Conservation (phyloP, 768 basidiomycete species). For the Naematelia aurantialba region DNA sequence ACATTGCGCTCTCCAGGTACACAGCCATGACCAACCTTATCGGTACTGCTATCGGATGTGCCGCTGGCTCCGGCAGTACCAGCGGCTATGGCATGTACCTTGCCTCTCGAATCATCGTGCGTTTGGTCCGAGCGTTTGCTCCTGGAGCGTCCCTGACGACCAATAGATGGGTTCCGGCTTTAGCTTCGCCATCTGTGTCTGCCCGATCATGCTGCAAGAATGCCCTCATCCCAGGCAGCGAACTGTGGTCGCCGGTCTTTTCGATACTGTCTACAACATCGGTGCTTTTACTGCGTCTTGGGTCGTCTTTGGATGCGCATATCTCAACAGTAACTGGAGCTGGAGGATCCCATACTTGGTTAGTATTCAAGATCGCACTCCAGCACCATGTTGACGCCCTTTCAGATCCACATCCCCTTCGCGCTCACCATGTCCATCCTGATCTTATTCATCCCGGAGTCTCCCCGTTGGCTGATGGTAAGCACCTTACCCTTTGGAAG, state of each 20-base stretch:
- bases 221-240: slow-evolving; percentile 1
- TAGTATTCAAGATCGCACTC: neutral
- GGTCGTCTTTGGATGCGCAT: slow-evolving; percentile 3
- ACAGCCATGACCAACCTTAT: neutral
- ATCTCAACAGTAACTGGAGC: neutral
- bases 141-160: neutral
- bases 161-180: neutral
- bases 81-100: neutral
- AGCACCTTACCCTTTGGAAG: neutral
- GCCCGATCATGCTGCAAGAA: slow-evolving; percentile 4
- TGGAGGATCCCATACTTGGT: neutral
- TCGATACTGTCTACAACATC: neutral
- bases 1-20: neutral
- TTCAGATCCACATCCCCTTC: neutral
- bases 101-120: slow-evolving; percentile 1
- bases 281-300: neutral
- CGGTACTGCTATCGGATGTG: slow-evolving; percentile 1
- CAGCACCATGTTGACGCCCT: neutral
- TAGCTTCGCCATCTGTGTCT: neutral
- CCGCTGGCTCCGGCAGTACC: neutral
- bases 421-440: neutral
- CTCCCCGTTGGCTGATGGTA: slow-evolving; percentile 3
- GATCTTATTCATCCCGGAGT: slow-evolving; percentile 1
- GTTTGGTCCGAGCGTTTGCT: no score
- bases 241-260: neutral